A percentile compares a stretch with the other conserved stretches of the same genome.
These are phyloP conservation scores for Pseudoturritis turrita DNA, from an alignment of 345 rosid genomes.

Conservation along the genomic window DNA sequence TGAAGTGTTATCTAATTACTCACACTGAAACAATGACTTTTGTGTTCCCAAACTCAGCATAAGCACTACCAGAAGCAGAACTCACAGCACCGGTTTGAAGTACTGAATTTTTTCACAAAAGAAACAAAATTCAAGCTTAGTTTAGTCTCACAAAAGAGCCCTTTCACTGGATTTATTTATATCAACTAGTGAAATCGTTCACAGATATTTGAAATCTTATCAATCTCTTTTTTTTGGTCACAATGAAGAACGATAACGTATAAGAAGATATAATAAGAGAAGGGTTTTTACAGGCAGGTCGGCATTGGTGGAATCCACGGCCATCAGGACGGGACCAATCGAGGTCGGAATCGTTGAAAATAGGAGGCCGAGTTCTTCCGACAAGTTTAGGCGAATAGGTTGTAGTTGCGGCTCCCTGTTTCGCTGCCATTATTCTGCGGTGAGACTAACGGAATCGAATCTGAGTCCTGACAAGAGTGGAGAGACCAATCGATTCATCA, in stretches of 20 bases:
- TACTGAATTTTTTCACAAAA: constrained; percentile 36
- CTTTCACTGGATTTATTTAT: not conserved
- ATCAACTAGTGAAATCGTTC: not conserved
- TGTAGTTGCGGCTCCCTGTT: constrained; percentile 42
- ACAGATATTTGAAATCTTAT: not conserved
- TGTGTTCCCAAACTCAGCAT: constrained; percentile 91
- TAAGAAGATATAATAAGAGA: not conserved
- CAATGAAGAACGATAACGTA: not conserved
- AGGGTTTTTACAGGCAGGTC: constrained; percentile 69
- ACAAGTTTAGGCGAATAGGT: constrained; percentile 61
- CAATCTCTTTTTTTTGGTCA: not conserved
- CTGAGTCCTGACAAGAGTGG: not conserved
- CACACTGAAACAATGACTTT: constrained; percentile 97
- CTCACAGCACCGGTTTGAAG: constrained; percentile 83
- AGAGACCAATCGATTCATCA: not conserved
- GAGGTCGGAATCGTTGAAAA: constrained; percentile 48
- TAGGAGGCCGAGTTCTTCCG: constrained; percentile 39
- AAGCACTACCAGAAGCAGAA: constrained; percentile 93
- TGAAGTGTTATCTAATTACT: constrained; percentile 37
- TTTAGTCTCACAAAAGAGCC: not conserved
- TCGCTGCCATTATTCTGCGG: constrained; percentile 43
- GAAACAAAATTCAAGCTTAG: not conserved
- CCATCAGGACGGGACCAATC: constrained; percentile 94
- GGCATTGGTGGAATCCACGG: constrained; percentile 83
- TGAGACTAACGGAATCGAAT: not conserved